Evolutionary conservation across 805 yeast genomes (phyloP).

Genomic region (Metschnikowia cerradonensis): DNA sequence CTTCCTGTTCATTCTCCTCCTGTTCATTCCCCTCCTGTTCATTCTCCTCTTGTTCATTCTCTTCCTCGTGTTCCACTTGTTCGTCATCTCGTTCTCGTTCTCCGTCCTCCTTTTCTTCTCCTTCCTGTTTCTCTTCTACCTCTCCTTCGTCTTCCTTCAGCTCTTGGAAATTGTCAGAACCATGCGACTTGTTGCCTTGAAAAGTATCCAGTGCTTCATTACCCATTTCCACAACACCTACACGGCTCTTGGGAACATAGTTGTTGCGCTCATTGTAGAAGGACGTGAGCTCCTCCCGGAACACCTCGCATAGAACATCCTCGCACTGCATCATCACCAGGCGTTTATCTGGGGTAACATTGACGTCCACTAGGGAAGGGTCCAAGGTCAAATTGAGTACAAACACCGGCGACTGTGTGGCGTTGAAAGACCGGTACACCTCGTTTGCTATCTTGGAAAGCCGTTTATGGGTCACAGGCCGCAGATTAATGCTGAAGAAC

Average conservation of each 20-base stretch:
- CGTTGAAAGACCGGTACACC: conserved; percentile 65
- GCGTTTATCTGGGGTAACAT: conserved; percentile 89
- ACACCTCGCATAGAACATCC: conserved; percentile 46
- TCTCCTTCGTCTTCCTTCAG: conserved; percentile 5
- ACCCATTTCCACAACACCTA: conserved; percentile 24
- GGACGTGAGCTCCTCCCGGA: conserved; percentile 47
- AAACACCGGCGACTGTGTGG: conserved; percentile 68
- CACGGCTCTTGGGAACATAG: conserved; percentile 30
- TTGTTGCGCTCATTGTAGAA: conserved; percentile 43
- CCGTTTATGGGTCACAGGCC: conserved; percentile 65
- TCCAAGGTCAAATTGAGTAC: conserved; percentile 56
- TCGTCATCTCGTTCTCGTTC: neutral
- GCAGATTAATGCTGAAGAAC: conserved; percentile 60
- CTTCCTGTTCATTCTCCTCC: neutral
- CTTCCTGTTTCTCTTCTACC: conserved; percentile 10
- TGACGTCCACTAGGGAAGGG: conserved; percentile 63
- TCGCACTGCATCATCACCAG: conserved; percentile 69
- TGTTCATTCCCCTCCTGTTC: neutral
- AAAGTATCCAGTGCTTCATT: neutral
- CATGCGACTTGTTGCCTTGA: no score
- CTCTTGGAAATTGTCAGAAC: conserved; percentile 1
- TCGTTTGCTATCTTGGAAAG: conserved; percentile 65
- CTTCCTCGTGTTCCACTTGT: neutral
- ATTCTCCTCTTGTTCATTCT: neutral
- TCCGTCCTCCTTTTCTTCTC: neutral